Conservation (phyloP, 2,329 filamentous ascomycete species). For the Beauveria caledonica region DNA sequence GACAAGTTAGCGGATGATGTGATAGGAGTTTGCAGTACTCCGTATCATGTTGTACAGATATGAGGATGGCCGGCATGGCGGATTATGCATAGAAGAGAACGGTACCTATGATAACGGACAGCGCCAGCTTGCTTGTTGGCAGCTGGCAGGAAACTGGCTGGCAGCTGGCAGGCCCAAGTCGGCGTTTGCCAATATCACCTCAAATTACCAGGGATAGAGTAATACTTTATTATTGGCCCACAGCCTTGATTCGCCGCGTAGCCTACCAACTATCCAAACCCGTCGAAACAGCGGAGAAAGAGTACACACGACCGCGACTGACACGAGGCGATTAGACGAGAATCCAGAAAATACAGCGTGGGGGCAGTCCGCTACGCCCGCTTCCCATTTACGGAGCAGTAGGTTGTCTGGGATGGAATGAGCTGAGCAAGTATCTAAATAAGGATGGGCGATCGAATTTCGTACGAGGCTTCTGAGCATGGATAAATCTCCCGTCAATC, state of each 20-base stretch:
- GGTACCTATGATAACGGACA: neutral
- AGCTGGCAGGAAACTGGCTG: neutral
- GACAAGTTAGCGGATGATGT: neutral
- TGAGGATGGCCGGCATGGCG: neutral
- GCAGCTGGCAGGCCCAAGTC: neutral
- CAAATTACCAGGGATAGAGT: neutral
- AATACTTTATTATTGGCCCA: neutral
- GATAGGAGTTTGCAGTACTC: neutral
- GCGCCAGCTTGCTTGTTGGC: neutral
- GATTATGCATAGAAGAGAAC: neutral
- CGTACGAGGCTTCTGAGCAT: neutral
- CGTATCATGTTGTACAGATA: neutral
- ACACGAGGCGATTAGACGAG: neutral
- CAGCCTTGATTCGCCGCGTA: neutral
- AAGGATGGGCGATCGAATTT: neutral
- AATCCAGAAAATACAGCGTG: neutral
- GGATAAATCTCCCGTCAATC: slow-evolving; percentile 1
- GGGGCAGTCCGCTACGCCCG: neutral
- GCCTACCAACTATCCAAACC: neutral
- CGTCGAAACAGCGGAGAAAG: neutral
- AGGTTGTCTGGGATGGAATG: too few relatives aligned
- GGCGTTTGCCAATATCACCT: slow-evolving; percentile 1
- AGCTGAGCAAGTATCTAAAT: neutral
- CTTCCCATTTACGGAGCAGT: neutral
- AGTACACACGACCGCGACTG: neutral